Base-by-base conservation (phyloP, 2,329 filamentous ascomycete species). In the Ascosphaera acerosa region DNA sequence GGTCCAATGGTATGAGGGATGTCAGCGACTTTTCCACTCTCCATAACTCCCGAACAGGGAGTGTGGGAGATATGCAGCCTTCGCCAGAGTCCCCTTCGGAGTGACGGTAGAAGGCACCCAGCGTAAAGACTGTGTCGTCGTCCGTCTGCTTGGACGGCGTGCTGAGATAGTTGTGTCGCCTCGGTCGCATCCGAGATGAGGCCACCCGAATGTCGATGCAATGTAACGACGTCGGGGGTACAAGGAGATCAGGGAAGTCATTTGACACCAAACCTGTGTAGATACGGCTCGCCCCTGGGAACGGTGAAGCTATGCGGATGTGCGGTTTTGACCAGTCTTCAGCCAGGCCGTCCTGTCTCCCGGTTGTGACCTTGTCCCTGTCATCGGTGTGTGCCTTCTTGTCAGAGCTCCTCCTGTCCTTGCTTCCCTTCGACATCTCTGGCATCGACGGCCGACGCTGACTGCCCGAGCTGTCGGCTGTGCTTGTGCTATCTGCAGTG, bases 161-260 rank as follows among this genome's bases (percentile, higher is more conserved):
- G 2, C 71, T 76, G 43, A 91, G 58, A 41, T 87, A 66, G 47
- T 82, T 92, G 22, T 80, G 70, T 38, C 84, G 64, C 0, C 84
- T 91, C 10, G 84, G 87, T 45, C 78, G 81, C 59, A 97, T 70
- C n/a, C 87, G 71, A 15, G 87, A 94, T 3, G 87, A 94, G 3
- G 81, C 78, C 3, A 92, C 84, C 47, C 67, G 77, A 30, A 92
- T 70, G 38, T 76, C 67, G 34, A 97, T 74, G 1, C 77, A 78
- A 3, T 78, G 76, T 5, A 97, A 59, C 4, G 82, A 81, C 47
- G 90, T 89, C 0, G 87, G 84, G 6, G 81, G 71, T 2, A 97
- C 59, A 15, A 94, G 55, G 5, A 94, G 61, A 37, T 78, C 76
- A 1, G 84, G 81, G 46, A 81, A 84, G 39, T 90, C 76, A 0